Evolutionary conservation across 768 basidiomycete genomes (phyloP).

Genomic region (Psilocybe tampanensis): DNA sequence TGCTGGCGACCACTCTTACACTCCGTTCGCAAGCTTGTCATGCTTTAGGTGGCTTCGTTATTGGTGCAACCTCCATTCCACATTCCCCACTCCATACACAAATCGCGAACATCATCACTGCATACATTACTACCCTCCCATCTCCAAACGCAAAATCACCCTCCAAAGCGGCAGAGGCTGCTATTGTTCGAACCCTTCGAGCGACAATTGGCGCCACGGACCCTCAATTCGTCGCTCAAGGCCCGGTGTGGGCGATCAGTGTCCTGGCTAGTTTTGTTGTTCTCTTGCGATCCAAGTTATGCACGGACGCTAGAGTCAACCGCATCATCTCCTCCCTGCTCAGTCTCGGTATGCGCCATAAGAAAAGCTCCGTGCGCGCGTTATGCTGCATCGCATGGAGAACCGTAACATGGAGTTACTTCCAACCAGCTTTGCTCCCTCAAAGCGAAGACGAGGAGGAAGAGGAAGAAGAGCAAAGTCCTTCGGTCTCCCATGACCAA

Average conservation of each 20-base stretch:
- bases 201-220: conserved; percentile 59
- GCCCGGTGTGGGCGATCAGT: conserved; percentile 77
- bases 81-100: conserved; percentile 50
- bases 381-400: conserved; percentile 70
- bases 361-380: conserved; percentile 64
- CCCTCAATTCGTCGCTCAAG: conserved; percentile 65
- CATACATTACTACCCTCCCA: conserved; percentile 47
- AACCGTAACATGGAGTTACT: conserved; percentile 63
- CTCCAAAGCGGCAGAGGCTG: conserved; percentile 43
- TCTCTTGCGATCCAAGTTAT: conserved; percentile 61
- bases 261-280: conserved; percentile 68
- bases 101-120: conserved; percentile 50
- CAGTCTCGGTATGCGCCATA: conserved; percentile 57
- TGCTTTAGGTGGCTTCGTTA: conserved; percentile 70
- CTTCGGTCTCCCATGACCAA: conserved; percentile 18
- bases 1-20: conserved; percentile 65
- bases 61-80: conserved; percentile 53
- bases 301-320: conserved; percentile 42
- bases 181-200: conserved; percentile 67
- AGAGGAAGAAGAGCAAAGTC: conserved; percentile 28
- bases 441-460: conserved; percentile 32
- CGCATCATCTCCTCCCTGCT: conserved; percentile 53
- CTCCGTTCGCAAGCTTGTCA: conserved; percentile 75
- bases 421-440: conserved; percentile 49
- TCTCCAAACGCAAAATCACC: conserved; percentile 38